A percentile compares a stretch with the other conserved stretches of the same genome.
Evolutionary conservation across 78 protist species (phyloP).

Genomic region (Mantamonas sphyraenae): DNA sequence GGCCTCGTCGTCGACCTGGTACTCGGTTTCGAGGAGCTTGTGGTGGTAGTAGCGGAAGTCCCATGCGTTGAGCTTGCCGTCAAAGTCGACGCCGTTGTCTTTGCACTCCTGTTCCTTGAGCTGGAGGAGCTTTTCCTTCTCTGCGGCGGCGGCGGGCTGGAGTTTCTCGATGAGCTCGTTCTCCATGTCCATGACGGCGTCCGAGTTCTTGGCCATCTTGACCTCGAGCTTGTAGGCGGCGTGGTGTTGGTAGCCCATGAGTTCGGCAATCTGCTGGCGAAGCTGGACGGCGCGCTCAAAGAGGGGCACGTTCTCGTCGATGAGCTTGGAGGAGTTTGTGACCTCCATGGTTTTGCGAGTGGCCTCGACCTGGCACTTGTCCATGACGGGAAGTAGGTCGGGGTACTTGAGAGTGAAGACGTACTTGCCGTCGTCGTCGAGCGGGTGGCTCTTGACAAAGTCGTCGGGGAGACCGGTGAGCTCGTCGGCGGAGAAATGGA

Average conservation of each 20-base stretch:
- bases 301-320: conserved; percentile 16
- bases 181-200: conserved; percentile 12
- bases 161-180: no score
- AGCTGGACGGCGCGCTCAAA: conserved; percentile 11
- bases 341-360: conserved; percentile 38
- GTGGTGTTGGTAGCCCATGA: conserved; percentile 38
- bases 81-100: conserved; percentile 9
- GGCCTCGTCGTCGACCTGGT: conserved; percentile 29
- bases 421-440: conserved; percentile 25
- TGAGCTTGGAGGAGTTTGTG: conserved; percentile 22
- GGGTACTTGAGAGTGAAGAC: conserved; percentile 50
- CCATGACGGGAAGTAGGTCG: conserved; percentile 44
- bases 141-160: neutral
- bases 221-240: conserved; percentile 27
- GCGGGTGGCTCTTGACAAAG: conserved; percentile 3
- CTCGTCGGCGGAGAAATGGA: conserved; percentile 23
- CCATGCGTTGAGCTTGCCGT: conserved; percentile 28
- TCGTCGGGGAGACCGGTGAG: conserved; percentile 61
- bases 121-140: conserved; percentile 7
- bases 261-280: conserved; percentile 30
- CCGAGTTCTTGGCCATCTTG: conserved; percentile 18
- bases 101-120: conserved; percentile 16
- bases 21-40: conserved; percentile 22
- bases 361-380: conserved; percentile 26
- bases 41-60: conserved; percentile 34